phyloP scores from a whole-genome alignment of 192 early-diverging fungal species.

The Dispira parvispora region DNA sequence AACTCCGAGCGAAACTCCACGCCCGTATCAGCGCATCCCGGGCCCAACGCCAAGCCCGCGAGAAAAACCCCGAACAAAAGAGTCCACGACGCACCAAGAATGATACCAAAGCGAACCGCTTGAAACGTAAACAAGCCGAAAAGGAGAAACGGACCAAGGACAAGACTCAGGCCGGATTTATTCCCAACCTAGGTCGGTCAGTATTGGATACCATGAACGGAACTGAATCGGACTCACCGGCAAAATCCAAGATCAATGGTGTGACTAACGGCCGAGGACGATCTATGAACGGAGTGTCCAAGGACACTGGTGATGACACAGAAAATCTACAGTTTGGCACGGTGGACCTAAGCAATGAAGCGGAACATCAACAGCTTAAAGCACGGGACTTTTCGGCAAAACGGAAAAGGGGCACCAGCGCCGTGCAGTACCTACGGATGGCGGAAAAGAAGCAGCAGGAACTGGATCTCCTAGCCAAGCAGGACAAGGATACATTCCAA shows the following conservation, averaged over 20 bases:
- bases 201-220: neutral
- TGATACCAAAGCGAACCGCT: neutral
- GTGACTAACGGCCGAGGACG: neutral
- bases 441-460: conserved; percentile 61
- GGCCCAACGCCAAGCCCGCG: neutral
- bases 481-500: conserved; percentile 35
- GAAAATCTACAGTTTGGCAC: neutral
- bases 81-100: neutral
- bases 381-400: conserved; percentile 17
- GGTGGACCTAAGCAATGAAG: neutral
- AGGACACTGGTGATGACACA: neutral
- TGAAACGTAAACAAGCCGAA: neutral
- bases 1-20: neutral
- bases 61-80: neutral
- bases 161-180: neutral
- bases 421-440: conserved; percentile 39
- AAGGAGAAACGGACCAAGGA: neutral
- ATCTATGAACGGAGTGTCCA: neutral
- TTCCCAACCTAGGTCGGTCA: neutral
- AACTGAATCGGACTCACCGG: neutral
- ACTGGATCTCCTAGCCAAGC: conserved; percentile 44
- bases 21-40: neutral
- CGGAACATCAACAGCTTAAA: neutral
- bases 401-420: conserved; percentile 21
- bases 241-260: neutral